Percentiles rank a stretch among this genome's conserved stretches.
These are phyloP conservation scores for Tolypocladium endophyticum DNA, from an alignment of 2,329 filamentous ascomycete genomes.

Conservation along the genomic window DNA sequence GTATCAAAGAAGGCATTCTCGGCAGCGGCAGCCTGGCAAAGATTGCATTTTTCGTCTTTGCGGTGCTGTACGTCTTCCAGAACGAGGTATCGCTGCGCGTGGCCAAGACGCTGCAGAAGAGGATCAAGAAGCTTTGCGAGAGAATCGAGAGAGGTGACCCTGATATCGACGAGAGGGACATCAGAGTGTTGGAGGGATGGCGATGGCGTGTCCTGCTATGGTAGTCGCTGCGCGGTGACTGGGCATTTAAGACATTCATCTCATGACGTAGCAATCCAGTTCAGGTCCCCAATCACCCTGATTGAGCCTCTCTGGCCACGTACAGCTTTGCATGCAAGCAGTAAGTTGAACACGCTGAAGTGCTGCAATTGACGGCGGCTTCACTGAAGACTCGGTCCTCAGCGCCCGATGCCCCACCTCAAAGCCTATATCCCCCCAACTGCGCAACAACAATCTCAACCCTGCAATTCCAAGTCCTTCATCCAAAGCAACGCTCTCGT, in stretches of 20 bases:
- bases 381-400: not conserved
- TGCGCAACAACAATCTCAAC: not conserved
- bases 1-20: slow-evolving; percentile 35
- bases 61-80: slow-evolving; percentile 46
- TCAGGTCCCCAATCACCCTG: not conserved
- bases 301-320: not conserved
- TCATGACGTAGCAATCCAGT: not conserved
- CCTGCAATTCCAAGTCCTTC: not conserved
- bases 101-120: slow-evolving; percentile 38
- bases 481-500: not conserved
- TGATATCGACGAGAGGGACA: slow-evolving; percentile 35
- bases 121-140: slow-evolving; percentile 34
- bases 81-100: slow-evolving; percentile 48
- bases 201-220: slow-evolving; percentile 40
- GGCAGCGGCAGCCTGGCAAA: slow-evolving; percentile 36
- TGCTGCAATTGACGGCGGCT: not conserved
- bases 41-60: slow-evolving; percentile 43
- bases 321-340: not conserved
- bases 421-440: not conserved
- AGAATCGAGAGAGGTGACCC: slow-evolving; percentile 37
- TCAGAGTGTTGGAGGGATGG: slow-evolving; percentile 42
- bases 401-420: not conserved
- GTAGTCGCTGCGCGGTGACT: not conserved
- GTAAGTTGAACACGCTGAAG: not conserved
- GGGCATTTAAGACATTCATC: not conserved